A percentile compares a stretch with the other conserved stretches of the same genome.
Evolutionary conservation across 805 yeast genomes (phyloP).

Genomic region (Kuraishia molischiana): DNA sequence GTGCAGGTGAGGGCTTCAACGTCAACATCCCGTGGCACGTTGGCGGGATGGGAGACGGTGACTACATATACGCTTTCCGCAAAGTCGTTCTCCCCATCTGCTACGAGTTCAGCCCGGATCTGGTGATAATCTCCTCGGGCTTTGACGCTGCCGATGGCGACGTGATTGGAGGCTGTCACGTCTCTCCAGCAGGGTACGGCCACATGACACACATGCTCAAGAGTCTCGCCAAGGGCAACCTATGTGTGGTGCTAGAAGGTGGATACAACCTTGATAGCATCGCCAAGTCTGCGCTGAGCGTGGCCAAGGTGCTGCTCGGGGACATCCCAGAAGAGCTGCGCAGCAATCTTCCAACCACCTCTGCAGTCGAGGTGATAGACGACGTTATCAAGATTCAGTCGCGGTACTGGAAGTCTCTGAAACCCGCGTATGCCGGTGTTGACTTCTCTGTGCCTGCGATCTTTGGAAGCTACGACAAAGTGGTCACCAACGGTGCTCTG

Average conservation of each 20-base stretch:
- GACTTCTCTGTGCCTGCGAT: constrained; percentile 19
- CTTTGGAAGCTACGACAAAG: constrained; percentile 20
- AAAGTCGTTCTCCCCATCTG: constrained; percentile 83
- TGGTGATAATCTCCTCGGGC: constrained; percentile 89
- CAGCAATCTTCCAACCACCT: constrained; percentile 56
- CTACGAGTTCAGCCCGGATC: constrained; percentile 83
- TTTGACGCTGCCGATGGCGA: constrained; percentile 99
- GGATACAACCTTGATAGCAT: constrained; percentile 93
- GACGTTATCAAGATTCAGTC: constrained; percentile 77
- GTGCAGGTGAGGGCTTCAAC: constrained; percentile 76
- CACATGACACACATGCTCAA: constrained; percentile 92
- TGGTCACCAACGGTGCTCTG: constrained; percentile 30
- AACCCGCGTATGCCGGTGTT: constrained; percentile 45
- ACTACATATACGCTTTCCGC: constrained; percentile 85
- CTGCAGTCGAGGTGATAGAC: constrained; percentile 71
- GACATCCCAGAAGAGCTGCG: constrained; percentile 86
- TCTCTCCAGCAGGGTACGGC: constrained; percentile 92
- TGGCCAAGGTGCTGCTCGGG: constrained; percentile 83
- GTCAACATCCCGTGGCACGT: constrained; percentile 92
- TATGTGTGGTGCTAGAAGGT: constrained; percentile 90
- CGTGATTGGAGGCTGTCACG: constrained; percentile 92
- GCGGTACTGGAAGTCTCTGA: constrained; percentile 77
- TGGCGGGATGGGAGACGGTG: constrained; percentile 92
- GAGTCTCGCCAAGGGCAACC: constrained; percentile 77
- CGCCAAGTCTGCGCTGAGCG: constrained; percentile 83